Percentiles rank a stretch among this genome's conserved stretches.
Evolutionary conservation across 257 asterid genomes (phyloP).

Genomic region (Pogostemon cablin): DNA sequence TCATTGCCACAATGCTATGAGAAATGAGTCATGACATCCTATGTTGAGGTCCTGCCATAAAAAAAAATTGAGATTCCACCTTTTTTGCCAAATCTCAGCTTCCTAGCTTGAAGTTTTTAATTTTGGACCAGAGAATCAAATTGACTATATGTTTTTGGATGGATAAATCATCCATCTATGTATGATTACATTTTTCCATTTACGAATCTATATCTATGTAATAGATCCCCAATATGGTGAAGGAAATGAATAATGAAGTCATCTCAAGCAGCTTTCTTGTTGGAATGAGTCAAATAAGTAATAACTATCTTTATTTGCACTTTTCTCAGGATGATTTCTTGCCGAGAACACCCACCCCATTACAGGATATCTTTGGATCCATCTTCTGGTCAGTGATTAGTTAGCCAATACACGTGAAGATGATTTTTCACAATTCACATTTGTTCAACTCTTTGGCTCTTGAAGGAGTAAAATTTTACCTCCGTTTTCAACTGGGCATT

Average conservation of each 20-base stretch:
- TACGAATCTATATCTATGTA: neutral
- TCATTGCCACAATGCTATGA: neutral
- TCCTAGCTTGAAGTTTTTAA: neutral
- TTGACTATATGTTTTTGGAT: neutral
- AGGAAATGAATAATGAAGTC: neutral
- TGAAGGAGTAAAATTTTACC: conserved; percentile 34
- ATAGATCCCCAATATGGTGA: neutral
- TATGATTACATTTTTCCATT: neutral
- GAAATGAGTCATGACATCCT: neutral
- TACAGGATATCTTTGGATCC: conserved; percentile 90
- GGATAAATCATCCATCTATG: neutral
- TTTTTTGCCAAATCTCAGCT: neutral
- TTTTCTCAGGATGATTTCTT: conserved; percentile 86
- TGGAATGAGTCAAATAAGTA: conserved; percentile 2
- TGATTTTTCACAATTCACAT: conserved; percentile 12
- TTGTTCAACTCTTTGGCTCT: conserved; percentile 26
- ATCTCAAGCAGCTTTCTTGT: neutral
- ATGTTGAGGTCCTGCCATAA: too few species aligned
- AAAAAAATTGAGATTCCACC: too few species aligned
- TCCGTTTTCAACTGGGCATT: conserved; percentile 46
- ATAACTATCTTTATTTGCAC: conserved; percentile 19
- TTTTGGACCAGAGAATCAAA: neutral
- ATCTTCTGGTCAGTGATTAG: conserved; percentile 74
- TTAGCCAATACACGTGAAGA: conserved; percentile 11
- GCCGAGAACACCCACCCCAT: conserved; percentile 93